Evolutionary conservation across 2,329 filamentous ascomycete species (phyloP).

Genomic region (Epichloe glyceriae): DNA sequence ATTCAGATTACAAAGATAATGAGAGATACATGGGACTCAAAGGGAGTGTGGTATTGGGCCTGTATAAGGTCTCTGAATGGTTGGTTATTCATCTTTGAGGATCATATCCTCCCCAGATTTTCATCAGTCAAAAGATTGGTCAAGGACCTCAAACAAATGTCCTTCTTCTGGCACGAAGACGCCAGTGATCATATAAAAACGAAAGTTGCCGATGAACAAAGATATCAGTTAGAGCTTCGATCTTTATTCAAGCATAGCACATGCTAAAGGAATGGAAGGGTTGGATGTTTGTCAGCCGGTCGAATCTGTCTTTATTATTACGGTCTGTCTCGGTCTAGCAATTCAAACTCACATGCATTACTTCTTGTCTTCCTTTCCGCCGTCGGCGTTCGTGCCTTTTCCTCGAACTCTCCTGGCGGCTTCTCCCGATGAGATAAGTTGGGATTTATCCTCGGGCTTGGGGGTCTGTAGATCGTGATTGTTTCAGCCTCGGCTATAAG

Average conservation of each 20-base stretch:
- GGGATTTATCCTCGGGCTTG: too few relatives aligned
- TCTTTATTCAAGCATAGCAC: neutral
- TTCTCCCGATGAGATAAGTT: too few relatives aligned
- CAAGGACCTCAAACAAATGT: slow-evolving; percentile 6
- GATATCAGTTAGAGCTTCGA: slow-evolving; percentile 8
- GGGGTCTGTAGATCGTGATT: too few relatives aligned
- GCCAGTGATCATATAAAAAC: slow-evolving; percentile 1
- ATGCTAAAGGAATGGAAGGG: too few relatives aligned
- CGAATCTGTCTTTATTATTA: too few relatives aligned
- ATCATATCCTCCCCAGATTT: slow-evolving; percentile 1
- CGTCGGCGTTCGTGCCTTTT: too few relatives aligned
- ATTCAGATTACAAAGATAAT: slow-evolving; percentile 8
- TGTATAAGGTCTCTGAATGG: slow-evolving; percentile 10
- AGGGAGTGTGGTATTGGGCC: slow-evolving; percentile 13
- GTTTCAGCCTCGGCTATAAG: too few relatives aligned
- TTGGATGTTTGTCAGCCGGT: too few relatives aligned
- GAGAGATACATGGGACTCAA: slow-evolving; percentile 9
- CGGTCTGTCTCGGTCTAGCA: too few relatives aligned
- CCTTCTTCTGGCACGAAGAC: slow-evolving; percentile 8
- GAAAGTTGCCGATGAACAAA: slow-evolving; percentile 10
- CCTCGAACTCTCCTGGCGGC: too few relatives aligned
- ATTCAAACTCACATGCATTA: too few relatives aligned
- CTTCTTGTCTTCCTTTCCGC: too few relatives aligned
- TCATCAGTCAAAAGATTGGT: slow-evolving; percentile 7
- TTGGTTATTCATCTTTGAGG: slow-evolving; percentile 11